Evolutionary conservation across 768 basidiomycete genomes (phyloP).

Genomic region (Podaxis mareebaensis): DNA sequence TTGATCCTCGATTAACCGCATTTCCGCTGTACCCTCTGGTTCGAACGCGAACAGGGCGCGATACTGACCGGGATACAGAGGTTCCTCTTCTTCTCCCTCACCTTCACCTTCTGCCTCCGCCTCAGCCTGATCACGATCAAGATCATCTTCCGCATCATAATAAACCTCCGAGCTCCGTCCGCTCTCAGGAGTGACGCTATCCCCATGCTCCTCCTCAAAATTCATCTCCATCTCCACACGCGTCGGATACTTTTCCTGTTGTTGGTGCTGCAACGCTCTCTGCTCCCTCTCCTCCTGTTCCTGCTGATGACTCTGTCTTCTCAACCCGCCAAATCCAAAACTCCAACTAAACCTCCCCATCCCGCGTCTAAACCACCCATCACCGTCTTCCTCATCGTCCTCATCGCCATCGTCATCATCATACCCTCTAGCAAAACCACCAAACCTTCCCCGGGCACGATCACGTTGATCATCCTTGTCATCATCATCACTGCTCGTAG

Average conservation of each 20-base stretch:
- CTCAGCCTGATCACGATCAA: constrained; percentile 23
- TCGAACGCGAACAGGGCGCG: constrained; percentile 78
- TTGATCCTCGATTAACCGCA: constrained; percentile 78
- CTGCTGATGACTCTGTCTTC: constrained; percentile 8
- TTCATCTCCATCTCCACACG: constrained; percentile 39
- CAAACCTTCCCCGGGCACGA: constrained; percentile 12
- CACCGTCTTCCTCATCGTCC: constrained; percentile 27
- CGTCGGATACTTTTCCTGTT: constrained; percentile 39
- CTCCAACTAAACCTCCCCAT: constrained; percentile 29
- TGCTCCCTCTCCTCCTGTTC: constrained; percentile 18
- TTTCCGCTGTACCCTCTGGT: constrained; percentile 82
- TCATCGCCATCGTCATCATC: constrained; percentile 25
- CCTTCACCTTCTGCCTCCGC: constrained; percentile 27
- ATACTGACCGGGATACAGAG: constrained; percentile 69
- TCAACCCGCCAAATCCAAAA: constrained; percentile 17
- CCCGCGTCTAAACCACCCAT: constrained; percentile 30
- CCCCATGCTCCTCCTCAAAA: constrained; percentile 25
- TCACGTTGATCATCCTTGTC: constrained; percentile 25
- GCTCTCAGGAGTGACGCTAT: background rate
- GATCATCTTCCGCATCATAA: constrained; percentile 28
- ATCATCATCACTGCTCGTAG: constrained; percentile 23
- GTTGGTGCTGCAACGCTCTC: constrained; percentile 24
- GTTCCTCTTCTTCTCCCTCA: constrained; percentile 41
- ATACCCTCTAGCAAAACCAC: background rate
- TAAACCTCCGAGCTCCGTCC: constrained; percentile 22